phyloP scores from a whole-genome alignment of 1,284 basidiomycete species.

The Irpex sp. region DNA sequence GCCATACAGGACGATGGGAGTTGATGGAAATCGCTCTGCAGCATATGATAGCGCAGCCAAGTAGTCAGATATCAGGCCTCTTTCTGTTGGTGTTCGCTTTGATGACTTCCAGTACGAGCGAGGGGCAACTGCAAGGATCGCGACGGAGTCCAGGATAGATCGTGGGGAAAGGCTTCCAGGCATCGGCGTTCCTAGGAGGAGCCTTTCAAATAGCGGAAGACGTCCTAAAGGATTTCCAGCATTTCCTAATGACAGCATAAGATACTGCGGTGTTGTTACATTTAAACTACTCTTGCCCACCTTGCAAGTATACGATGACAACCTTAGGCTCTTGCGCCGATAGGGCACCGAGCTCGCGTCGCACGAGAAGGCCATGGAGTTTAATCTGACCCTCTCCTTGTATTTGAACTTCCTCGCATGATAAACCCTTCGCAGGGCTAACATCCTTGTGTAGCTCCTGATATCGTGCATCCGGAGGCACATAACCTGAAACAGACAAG shows the following conservation, averaged over 20 bases:
- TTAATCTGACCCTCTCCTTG: constrained; percentile 18
- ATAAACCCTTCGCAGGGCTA: constrained; percentile 23
- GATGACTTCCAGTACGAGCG: constrained; percentile 42
- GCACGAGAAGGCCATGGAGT: constrained; percentile 29
- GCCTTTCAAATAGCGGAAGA: constrained; percentile 40
- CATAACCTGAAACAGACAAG: constrained; percentile 44
- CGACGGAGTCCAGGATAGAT: constrained; percentile 15
- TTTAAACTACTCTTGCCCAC: constrained; percentile 12
- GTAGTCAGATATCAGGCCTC: constrained; percentile 40
- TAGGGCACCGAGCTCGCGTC: background rate
- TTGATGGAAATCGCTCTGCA: constrained; percentile 26
- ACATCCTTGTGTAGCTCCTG: constrained; percentile 30
- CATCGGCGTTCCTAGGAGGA: constrained; percentile 6
- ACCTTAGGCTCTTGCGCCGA: constrained; percentile 9
- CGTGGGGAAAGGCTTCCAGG: constrained; percentile 12
- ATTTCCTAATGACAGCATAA: constrained; percentile 33
- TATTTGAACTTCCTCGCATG: constrained; percentile 27
- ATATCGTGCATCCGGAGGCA: constrained; percentile 37
- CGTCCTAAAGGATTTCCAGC: constrained; percentile 48
- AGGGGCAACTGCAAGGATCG: constrained; percentile 35
- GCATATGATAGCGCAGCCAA: constrained; percentile 29
- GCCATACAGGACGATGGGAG: constrained; percentile 40
- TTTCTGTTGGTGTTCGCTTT: constrained; percentile 31
- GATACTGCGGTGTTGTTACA: background rate
- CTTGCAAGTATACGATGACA: constrained; percentile 39